Conservation (phyloP, 768 basidiomycete species). For the Lactarius quietus region DNA sequence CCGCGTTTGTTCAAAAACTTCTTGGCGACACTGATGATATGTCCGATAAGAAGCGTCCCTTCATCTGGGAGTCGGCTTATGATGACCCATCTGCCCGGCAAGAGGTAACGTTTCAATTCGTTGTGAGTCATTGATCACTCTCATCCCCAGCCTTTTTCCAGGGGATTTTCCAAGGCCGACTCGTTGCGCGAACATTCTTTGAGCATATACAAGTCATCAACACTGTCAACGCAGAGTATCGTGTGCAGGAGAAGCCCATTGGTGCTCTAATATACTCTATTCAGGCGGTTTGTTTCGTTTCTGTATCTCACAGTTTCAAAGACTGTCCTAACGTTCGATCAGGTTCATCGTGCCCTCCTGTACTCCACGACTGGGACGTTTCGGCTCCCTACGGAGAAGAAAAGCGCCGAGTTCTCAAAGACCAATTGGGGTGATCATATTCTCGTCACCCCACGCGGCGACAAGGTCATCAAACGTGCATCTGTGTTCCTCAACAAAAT, state of each 20-base stretch:
- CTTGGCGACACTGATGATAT: background rate
- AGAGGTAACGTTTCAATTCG: background rate
- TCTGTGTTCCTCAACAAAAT: background rate
- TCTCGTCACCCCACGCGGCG: background rate
- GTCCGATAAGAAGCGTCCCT: background rate
- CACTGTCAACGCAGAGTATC: background rate
- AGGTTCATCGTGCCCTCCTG: background rate
- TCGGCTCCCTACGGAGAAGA: background rate
- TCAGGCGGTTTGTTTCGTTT: background rate
- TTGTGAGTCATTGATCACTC: background rate
- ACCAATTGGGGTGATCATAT: background rate
- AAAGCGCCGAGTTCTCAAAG: background rate
- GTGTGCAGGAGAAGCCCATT: background rate
- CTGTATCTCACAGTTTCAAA: background rate
- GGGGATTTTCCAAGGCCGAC: background rate
- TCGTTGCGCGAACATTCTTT: background rate
- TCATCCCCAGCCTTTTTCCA: background rate
- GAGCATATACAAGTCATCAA: background rate
- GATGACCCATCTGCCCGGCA: background rate
- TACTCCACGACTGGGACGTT: background rate
- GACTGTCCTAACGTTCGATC: background rate
- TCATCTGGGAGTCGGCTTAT: background rate
- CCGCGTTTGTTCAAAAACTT: background rate
- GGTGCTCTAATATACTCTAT: background rate
- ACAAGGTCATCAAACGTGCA: background rate